phyloP scores from a whole-genome alignment of 352 stramenopile genomes.

The Globisporangium perplexum region DNA sequence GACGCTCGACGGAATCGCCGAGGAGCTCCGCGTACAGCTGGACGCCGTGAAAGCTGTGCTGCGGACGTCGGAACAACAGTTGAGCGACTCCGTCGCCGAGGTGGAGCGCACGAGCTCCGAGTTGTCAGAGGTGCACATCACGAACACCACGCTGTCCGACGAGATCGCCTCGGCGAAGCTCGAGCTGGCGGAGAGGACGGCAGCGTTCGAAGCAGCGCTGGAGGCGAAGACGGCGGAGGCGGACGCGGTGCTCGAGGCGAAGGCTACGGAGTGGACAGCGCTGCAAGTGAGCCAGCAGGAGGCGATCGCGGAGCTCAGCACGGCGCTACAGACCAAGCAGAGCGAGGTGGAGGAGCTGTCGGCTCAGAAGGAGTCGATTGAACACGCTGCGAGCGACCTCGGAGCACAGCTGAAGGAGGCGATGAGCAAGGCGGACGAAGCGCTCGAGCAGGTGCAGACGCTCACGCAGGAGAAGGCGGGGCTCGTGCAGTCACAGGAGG shows the following conservation, averaged over 20 bases:
- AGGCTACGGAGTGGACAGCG: not conserved
- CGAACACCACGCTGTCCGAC: not conserved
- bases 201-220: conserved; percentile 1
- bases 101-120: not conserved
- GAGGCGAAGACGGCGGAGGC: not conserved
- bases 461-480: conserved; percentile 9
- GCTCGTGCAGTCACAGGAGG: conserved; percentile 2
- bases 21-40: not conserved
- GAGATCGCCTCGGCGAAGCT: not conserved
- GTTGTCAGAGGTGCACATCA: not conserved
- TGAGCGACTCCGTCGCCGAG: not conserved
- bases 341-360: conserved; percentile 10
- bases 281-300: conserved; percentile 19
- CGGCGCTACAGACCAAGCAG: conserved; percentile 2
- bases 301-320: conserved; percentile 1
- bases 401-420: conserved; percentile 6
- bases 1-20: not conserved
- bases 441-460: conserved; percentile 12
- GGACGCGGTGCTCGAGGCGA: conserved; percentile 2
- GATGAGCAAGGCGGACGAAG: conserved; percentile 11
- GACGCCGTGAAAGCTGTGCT: not conserved
- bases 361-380: conserved; percentile 13
- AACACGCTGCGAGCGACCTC: conserved; percentile 11
- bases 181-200: not conserved
- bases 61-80: not conserved